A percentile compares a stretch with the other conserved stretches of the same genome.
Conservation (phyloP, 2,329 filamentous ascomycete species). For the Salinomyces thailandicus region DNA sequence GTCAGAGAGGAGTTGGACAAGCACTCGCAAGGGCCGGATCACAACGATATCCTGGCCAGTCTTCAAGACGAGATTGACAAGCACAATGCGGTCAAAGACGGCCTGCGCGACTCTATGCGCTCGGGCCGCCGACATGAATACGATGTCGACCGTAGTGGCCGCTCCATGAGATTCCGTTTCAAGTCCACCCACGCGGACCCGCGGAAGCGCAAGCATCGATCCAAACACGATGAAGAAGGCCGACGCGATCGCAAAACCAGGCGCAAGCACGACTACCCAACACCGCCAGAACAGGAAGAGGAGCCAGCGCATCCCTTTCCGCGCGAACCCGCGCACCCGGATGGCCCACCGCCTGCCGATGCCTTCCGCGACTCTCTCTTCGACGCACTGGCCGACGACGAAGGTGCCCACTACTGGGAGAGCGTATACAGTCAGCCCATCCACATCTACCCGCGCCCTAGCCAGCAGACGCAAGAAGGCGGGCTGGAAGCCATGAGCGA, state of each 20-base stretch:
- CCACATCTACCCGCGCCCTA: slow-evolving; percentile 66
- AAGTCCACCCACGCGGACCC: slow-evolving; percentile 17
- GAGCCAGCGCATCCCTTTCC: slow-evolving; percentile 24
- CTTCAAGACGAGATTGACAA: slow-evolving; percentile 25
- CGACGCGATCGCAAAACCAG: slow-evolving; percentile 7
- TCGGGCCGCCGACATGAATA: slow-evolving; percentile 3
- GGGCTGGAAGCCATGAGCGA: slow-evolving; percentile 77
- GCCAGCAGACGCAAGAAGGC: slow-evolving; percentile 42
- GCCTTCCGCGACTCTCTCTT: slow-evolving; percentile 92
- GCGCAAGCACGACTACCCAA: slow-evolving; percentile 5
- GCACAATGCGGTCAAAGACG: slow-evolving; percentile 17
- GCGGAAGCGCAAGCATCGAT: slow-evolving; percentile 16
- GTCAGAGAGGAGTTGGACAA: slow-evolving; percentile 17
- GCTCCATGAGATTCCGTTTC: slow-evolving; percentile 21
- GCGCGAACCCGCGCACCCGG: slow-evolving; percentile 18
- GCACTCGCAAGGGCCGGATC: slow-evolving; percentile 15
- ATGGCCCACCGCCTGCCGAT: slow-evolving; percentile 5
- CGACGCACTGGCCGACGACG: slow-evolving; percentile 92
- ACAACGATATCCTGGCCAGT: slow-evolving; percentile 22
- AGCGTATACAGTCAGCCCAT: slow-evolving; percentile 93
- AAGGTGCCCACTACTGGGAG: slow-evolving; percentile 90
- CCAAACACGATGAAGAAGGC: slow-evolving; percentile 7
- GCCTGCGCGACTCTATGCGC: slow-evolving; percentile 7
- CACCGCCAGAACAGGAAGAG: slow-evolving; percentile 2
- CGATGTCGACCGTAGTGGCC: slow-evolving; percentile 1